Base-by-base conservation (phyloP, 1,284 basidiomycete genomes). In the Cutaneotrichosporon curvatum region DNA sequence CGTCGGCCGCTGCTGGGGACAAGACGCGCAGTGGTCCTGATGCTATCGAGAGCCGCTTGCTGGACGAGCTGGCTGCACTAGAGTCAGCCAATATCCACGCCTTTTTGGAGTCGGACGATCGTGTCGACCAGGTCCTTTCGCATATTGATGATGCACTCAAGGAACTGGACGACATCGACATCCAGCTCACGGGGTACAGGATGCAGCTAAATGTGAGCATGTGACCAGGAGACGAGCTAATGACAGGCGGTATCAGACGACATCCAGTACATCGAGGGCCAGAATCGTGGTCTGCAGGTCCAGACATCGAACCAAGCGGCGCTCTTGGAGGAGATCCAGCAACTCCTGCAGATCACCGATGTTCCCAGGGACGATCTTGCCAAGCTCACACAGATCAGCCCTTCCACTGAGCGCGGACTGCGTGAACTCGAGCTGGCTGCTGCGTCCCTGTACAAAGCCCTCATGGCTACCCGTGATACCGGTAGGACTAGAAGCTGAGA, bases 81-180 rank as follows among this genome's bases (percentile, higher is more conserved):
- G 91, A 96, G 56, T 91, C 87, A 76, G 94, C 94, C 9, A 96
- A 95, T 65, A 88, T 97, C 21, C 87, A 97, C 69, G 95, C 92
- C 1, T 95, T 97, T 74, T 78, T 98, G 43, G 94, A 97, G 71
- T 86, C 86, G 6, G 94, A 94, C 64, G 79, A 81, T 47, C 81
- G 94, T 19, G 83, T 98, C 42, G 79, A 78, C 34, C 74, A 84
- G n/a, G 91, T 98, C 8, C 72, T 96, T 58, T 83, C 85, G 55
- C 85, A 83, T 65, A 81, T 96, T 60, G 91, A 95, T 51, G 84
- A 89, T 40, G 87, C 90, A 2, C 73, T 95, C 34, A 70, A 76
- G 15, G 87, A 95, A 63, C 76, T 96, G 22, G 89, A 94, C 61
- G 81, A 79, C 52, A 87, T 95, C 78, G 87, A 89, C 55, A 79